These are phyloP conservation scores for Phaeolepiota aurea DNA, from an alignment of 768 basidiomycete genomes.

Conservation along the genomic window DNA sequence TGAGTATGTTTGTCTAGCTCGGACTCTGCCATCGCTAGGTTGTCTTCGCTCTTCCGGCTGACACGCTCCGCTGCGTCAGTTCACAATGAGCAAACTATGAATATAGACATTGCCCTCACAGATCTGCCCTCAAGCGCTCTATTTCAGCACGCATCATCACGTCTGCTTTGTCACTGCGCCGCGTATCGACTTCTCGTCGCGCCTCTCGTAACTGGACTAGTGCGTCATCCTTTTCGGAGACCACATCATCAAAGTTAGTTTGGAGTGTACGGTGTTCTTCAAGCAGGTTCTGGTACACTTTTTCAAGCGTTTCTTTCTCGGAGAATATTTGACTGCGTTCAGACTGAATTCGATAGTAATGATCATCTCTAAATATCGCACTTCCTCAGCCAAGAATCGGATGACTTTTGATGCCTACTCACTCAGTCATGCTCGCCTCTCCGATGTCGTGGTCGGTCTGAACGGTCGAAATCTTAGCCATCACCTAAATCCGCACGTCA, in stretches of 20 bases:
- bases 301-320: slow-evolving; percentile 84
- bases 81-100: slow-evolving; percentile 6
- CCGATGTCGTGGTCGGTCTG: slow-evolving; percentile 38
- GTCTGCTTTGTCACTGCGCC: slow-evolving; percentile 65
- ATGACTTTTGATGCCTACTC: slow-evolving; percentile 18
- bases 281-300: slow-evolving; percentile 65
- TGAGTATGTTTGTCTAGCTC: slow-evolving; percentile 76
- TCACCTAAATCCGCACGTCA: slow-evolving; percentile 39
- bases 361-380: slow-evolving; percentile 71
- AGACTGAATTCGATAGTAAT: slow-evolving; percentile 79
- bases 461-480: slow-evolving; percentile 58
- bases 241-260: slow-evolving; percentile 65
- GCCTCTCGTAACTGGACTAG: slow-evolving; percentile 52
- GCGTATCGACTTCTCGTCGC: slow-evolving; percentile 49
- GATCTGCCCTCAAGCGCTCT: slow-evolving; percentile 69
- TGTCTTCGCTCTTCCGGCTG: slow-evolving; percentile 93
- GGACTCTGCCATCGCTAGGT: slow-evolving; percentile 71
- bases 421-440: slow-evolving; percentile 76
- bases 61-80: slow-evolving; percentile 19
- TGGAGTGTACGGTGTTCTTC: slow-evolving; percentile 74
- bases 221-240: slow-evolving; percentile 75
- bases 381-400: slow-evolving; percentile 3
- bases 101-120: slow-evolving; percentile 49
- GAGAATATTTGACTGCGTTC: slow-evolving; percentile 68
- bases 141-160: slow-evolving; percentile 74